phyloP scores from a whole-genome alignment of 495 filamentous ascomycete species.

The Trichoderma virens region DNA sequence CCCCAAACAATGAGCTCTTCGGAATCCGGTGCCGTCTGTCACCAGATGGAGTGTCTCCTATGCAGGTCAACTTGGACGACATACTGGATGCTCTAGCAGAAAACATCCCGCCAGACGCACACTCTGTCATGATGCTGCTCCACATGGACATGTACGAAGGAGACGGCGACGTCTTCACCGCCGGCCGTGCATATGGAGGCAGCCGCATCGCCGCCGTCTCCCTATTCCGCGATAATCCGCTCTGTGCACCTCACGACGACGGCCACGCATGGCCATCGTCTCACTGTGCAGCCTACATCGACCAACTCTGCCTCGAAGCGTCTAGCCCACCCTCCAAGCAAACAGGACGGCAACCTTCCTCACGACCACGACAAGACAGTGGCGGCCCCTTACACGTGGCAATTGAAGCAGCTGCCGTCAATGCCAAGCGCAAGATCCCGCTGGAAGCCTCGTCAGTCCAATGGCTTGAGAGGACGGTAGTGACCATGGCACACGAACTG shows the following conservation, averaged over 20 bases:
- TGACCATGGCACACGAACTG: conserved; percentile 56
- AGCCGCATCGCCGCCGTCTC: conserved; percentile 54
- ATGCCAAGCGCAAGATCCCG: conserved; percentile 15
- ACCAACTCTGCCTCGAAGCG: conserved; percentile 20
- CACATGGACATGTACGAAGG: conserved; percentile 60
- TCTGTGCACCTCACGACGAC: conserved; percentile 38
- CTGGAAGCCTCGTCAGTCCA: conserved; percentile 21
- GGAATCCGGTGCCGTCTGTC: conserved; percentile 48
- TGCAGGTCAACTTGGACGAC: conserved; percentile 57
- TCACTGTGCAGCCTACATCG: conserved; percentile 48
- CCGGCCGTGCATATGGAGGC: conserved; percentile 59
- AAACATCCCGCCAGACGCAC: conserved; percentile 52
- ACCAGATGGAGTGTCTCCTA: conserved; percentile 38
- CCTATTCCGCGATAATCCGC: conserved; percentile 51
- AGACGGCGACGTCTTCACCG: conserved; percentile 59
- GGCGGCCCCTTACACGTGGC: conserved; percentile 10
- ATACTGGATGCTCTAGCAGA: conserved; percentile 52
- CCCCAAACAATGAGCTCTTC: conserved; percentile 25
- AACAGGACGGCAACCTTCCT: not conserved
- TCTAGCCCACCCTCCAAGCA: not conserved
- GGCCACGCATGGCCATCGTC: conserved; percentile 56
- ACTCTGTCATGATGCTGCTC: conserved; percentile 48
- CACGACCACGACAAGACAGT: not conserved
- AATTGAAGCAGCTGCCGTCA: conserved; percentile 12
- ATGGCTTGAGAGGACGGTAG: conserved; percentile 50